Conservation (phyloP, 75 land plant species). For the Picea glauca region DNA sequence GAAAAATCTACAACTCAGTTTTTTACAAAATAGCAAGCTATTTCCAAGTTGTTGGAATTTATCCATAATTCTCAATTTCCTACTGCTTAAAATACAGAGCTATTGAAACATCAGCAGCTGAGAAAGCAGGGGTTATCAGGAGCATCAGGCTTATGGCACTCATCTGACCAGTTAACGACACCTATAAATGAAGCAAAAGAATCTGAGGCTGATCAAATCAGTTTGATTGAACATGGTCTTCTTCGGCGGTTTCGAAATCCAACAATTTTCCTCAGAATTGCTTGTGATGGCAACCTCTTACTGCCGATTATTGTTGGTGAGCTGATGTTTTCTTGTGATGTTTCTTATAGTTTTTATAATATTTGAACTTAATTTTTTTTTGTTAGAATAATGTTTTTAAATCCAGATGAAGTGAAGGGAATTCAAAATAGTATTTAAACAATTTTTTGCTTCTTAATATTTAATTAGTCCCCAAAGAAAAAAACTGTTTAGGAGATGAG, state of each 20-base stretch:
- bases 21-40: background rate
- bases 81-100: conserved; percentile 18
- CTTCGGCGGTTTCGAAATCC: conserved; percentile 59
- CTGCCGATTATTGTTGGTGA: conserved; percentile 75
- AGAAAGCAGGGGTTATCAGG: conserved; percentile 19
- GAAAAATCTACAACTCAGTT: background rate
- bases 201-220: conserved; percentile 5
- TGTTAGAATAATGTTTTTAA: background rate
- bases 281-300: conserved; percentile 54
- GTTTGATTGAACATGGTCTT: conserved; percentile 29
- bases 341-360: conserved; percentile 18
- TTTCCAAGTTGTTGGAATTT: background rate
- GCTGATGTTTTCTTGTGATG: conserved; percentile 6
- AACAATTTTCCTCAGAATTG: conserved; percentile 66
- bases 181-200: conserved; percentile 14
- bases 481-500: background rate
- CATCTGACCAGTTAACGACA: conserved; percentile 7
- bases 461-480: background rate
- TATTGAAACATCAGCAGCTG: conserved; percentile 24
- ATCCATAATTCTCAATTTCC: background rate
- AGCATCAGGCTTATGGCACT: conserved; percentile 14
- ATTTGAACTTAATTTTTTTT: background rate
- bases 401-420: background rate
- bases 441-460: background rate
- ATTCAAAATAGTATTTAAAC: background rate